Percentiles rank a stretch among this genome's conserved stretches.
These are phyloP conservation scores for Populus alba DNA, from an alignment of 345 rosid species.

Conservation along the genomic window DNA sequence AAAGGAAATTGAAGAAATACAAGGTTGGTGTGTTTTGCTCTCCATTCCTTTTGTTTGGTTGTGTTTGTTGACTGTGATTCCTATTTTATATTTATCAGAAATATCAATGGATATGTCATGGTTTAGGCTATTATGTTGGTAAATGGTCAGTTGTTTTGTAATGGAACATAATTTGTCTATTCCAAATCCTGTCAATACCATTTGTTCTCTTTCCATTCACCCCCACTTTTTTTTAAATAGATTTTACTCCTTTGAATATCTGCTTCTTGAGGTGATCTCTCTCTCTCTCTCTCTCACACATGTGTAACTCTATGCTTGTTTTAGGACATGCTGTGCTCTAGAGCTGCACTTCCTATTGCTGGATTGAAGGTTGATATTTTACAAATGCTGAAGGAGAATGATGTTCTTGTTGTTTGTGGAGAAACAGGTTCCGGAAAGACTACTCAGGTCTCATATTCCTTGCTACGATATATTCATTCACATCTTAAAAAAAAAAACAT, in stretches of 20 bases:
- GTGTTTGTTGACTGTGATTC: background rate
- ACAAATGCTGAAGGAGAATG: constrained; percentile 60
- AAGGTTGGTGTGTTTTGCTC: constrained; percentile 46
- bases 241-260: background rate
- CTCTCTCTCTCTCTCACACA: background rate
- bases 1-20: constrained; percentile 54
- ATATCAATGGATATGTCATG: too few species aligned
- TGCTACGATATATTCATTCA: background rate
- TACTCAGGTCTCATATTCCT: constrained; percentile 56
- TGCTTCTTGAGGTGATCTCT: background rate
- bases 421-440: constrained; percentile 99
- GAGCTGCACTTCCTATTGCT: constrained; percentile 76
- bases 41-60: background rate
- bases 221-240: background rate
- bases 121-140: too few species aligned
- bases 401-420: constrained; percentile 85
- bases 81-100: too few species aligned
- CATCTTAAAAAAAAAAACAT: background rate
- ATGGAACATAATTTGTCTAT: too few species aligned
- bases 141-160: too few species aligned
- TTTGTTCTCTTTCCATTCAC: too few species aligned
- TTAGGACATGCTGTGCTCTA: constrained; percentile 64
- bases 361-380: constrained; percentile 62
- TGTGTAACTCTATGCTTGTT: constrained; percentile 7
- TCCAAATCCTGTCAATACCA: too few species aligned